Evolutionary conservation across 306 rosid species (phyloP).

Genomic region (Elaeagnus macrophylla): DNA sequence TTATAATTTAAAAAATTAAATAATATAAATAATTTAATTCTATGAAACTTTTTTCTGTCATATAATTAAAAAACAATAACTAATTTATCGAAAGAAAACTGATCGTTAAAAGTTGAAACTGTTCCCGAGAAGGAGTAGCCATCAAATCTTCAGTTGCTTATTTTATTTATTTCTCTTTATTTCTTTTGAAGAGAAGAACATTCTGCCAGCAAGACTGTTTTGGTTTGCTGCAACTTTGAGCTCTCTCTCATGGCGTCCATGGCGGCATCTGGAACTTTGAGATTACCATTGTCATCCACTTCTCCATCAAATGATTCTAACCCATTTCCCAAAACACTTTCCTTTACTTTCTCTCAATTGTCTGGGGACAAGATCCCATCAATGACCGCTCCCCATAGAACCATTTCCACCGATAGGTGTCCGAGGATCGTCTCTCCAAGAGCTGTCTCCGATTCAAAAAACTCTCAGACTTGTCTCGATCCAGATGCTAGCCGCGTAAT

Average conservation of each 20-base stretch:
- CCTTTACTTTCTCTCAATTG: constrained; percentile 16
- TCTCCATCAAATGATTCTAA: background rate
- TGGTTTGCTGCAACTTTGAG: background rate
- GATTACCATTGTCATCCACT: constrained; percentile 1
- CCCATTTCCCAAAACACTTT: constrained; percentile 1
- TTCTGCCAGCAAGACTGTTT: too few species aligned
- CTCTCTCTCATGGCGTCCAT: constrained; percentile 24
- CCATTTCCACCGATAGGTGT: background rate
- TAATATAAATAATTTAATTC: too few species aligned
- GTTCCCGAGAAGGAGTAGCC: too few species aligned
- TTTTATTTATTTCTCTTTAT: too few species aligned
- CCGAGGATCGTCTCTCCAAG: constrained; percentile 54
- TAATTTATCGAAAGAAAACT: too few species aligned
- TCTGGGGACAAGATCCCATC: constrained; percentile 21
- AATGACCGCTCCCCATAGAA: background rate
- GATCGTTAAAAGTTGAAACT: too few species aligned
- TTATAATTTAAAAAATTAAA: too few species aligned
- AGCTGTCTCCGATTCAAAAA: constrained; percentile 89
- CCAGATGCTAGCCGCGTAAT: constrained; percentile 95
- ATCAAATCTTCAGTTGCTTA: too few species aligned
- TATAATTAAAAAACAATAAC: too few species aligned
- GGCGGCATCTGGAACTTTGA: constrained; percentile 20
- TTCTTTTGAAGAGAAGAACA: too few species aligned
- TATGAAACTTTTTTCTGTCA: too few species aligned
- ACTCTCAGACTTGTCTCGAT: constrained; percentile 92